phyloP scores from a whole-genome alignment of 768 basidiomycete genomes.

The Suillus subalutaceus region DNA sequence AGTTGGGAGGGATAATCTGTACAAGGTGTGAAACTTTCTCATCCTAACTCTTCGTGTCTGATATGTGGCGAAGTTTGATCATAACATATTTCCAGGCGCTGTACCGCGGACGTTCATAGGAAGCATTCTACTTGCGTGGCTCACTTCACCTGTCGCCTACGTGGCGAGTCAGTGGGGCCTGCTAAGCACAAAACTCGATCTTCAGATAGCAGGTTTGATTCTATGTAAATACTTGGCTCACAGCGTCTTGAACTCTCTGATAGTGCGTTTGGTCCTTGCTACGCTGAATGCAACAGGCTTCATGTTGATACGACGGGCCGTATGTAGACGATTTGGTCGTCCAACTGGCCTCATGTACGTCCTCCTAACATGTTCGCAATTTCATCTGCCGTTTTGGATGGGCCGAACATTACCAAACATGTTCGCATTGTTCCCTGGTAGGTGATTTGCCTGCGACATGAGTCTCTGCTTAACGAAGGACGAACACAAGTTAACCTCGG shows the following conservation, averaged over 20 bases:
- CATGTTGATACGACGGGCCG: slow-evolving; percentile 62
- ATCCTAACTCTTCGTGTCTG: not conserved
- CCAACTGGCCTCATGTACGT: slow-evolving; percentile 60
- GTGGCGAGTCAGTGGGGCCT: slow-evolving; percentile 45
- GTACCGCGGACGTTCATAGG: slow-evolving; percentile 89
- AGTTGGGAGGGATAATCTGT: slow-evolving; percentile 41
- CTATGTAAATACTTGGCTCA: slow-evolving; percentile 4
- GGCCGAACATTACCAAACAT: slow-evolving; percentile 94
- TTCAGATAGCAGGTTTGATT: slow-evolving; percentile 71
- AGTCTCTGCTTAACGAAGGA: slow-evolving; percentile 6
- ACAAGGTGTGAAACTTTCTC: slow-evolving; percentile 27
- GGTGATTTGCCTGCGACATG: slow-evolving; percentile 12
- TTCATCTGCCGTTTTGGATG: slow-evolving; percentile 94
- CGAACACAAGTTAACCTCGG: slow-evolving; percentile 58
- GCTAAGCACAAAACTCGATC: slow-evolving; percentile 57
- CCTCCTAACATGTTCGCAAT: slow-evolving; percentile 78
- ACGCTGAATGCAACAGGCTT: slow-evolving; percentile 64
- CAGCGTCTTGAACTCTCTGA: not conserved
- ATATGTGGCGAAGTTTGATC: slow-evolving; percentile 72
- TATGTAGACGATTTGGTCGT: slow-evolving; percentile 65
- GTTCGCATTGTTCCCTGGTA: slow-evolving; percentile 83
- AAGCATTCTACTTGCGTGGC: slow-evolving; percentile 66
- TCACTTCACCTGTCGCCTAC: slow-evolving; percentile 51
- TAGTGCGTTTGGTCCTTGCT: slow-evolving; percentile 79
- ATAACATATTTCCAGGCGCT: slow-evolving; percentile 84